Evolutionary conservation across 331 rosid species (phyloP).

Genomic region (Cydonia oblonga): DNA sequence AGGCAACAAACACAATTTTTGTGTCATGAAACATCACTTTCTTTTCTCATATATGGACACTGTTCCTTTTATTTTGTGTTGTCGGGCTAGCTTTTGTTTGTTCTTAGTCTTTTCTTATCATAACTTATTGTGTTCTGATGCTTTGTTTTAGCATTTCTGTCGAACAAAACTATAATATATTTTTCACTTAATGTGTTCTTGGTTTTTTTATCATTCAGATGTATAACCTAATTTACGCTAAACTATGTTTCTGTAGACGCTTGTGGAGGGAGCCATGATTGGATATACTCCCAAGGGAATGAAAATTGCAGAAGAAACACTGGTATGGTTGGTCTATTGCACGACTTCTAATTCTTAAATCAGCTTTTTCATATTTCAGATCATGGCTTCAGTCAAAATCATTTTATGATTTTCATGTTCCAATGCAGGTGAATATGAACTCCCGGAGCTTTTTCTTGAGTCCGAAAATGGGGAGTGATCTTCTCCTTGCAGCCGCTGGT

Average conservation of each 20-base stretch:
- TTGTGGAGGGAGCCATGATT: constrained; percentile 82
- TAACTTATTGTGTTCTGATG: too few species aligned
- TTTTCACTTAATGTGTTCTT: background rate
- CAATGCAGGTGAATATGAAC: constrained; percentile 48
- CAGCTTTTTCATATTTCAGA: background rate
- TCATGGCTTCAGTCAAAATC: background rate
- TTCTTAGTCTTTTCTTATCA: too few species aligned
- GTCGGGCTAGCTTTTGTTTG: background rate
- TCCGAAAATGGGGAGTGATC: constrained; percentile 44
- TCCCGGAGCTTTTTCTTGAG: constrained; percentile 43
- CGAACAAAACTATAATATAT: too few species aligned
- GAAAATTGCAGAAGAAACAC: constrained; percentile 69
- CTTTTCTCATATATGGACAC: background rate
- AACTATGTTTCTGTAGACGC: constrained; percentile 40
- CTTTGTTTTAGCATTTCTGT: too few species aligned
- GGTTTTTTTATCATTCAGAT: background rate
- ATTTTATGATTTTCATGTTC: background rate
- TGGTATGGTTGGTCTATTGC: constrained; percentile 39
- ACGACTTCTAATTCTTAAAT: background rate
- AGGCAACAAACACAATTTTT: background rate
- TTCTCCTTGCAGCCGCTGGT: constrained; percentile 69
- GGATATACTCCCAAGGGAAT: constrained; percentile 85
- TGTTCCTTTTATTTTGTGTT: constrained; percentile 4
- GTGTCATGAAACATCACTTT: background rate
- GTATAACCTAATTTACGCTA: background rate